Base-by-base conservation (phyloP, 2,329 filamentous ascomycete genomes). In the Alternaria gaisen region DNA sequence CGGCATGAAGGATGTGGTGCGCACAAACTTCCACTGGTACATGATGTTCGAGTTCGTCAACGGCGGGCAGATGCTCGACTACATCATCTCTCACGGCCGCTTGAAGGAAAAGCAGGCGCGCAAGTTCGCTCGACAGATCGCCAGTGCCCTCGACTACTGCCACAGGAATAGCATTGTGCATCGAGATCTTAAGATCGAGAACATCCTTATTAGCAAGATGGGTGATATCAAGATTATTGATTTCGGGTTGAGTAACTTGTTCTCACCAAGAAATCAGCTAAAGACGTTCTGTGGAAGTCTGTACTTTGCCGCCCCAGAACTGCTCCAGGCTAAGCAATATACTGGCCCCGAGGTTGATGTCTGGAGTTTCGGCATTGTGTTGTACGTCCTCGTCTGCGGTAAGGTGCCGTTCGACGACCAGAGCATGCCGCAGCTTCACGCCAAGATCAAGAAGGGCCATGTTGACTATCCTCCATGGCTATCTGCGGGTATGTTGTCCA, bases 11-110 rank as follows among this genome's bases (percentile, higher is more conserved):
- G 95, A 99, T 81, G 93, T 97, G 26, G 91, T 98, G 58, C 90
- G 94, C 59, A 98, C 95, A 52, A 94, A 95, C 74, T 95, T 97
- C 78, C 95, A 99, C 80, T 99, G 95, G 95, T 99, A 99, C 81
- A 99, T 99, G 95, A 88, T 99, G 53, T 99, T 97, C 76, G 95
- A 99, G 82, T 97, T 95, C 79, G 95, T 99, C 80, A 97, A 99
- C 76, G 95, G 95, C 48, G 95, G 95, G 18, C 95, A 99, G 81
- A 98, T 99, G 95, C 88, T 99, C 63, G 95, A 99, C 82, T 99
- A 98, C 81, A 99, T 99, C 79, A 99, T 99, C 76, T 97, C 94
- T 4, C 95, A 99, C 75, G 95, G 94, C 60, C 92, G 96, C 74
- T 84, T 99, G 65, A 98, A 98, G 84, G 95, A 99, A 82, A 98